These are phyloP conservation scores for Pythium periplocum DNA, from an alignment of 352 stramenopile genomes.

Conservation along the genomic window DNA sequence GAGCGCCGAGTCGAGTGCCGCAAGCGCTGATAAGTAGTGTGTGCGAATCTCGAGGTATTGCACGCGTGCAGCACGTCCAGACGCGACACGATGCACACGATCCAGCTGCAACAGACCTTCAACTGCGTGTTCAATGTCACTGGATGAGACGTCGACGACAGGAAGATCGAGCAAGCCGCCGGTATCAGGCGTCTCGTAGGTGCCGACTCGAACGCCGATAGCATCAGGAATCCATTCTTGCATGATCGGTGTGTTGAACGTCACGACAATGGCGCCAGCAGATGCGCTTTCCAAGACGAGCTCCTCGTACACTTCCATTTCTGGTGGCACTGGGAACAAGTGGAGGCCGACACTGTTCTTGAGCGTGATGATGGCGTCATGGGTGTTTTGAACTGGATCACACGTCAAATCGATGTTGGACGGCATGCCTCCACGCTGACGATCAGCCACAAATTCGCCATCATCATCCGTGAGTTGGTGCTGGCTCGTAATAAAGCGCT, in stretches of 20 bases:
- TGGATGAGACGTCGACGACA: conserved; percentile 38
- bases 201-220: conserved; percentile 46
- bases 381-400: conserved; percentile 32
- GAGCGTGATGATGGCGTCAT: conserved; percentile 31
- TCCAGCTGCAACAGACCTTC: conserved; percentile 40
- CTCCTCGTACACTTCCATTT: conserved; percentile 52
- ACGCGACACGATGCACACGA: conserved; percentile 45
- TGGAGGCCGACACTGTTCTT: conserved; percentile 68
- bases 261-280: conserved; percentile 52
- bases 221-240: conserved; percentile 62
- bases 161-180: conserved; percentile 29
- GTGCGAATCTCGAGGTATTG: conserved; percentile 61
- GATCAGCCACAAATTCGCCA: conserved; percentile 16
- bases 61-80: conserved; percentile 41
- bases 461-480: conserved; percentile 19
- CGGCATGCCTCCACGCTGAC: conserved; percentile 10
- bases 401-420: conserved; percentile 61
- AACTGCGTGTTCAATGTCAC: conserved; percentile 51
- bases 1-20: conserved; percentile 53
- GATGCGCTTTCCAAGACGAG: conserved; percentile 44
- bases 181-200: conserved; percentile 28
- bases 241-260: conserved; percentile 69
- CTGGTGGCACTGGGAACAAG: conserved; percentile 52
- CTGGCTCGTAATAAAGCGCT: conserved; percentile 40
- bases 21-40: conserved; percentile 59